phyloP scores from a whole-genome alignment of 352 stramenopile genomes.

The Phytophthora hibernalis region DNA sequence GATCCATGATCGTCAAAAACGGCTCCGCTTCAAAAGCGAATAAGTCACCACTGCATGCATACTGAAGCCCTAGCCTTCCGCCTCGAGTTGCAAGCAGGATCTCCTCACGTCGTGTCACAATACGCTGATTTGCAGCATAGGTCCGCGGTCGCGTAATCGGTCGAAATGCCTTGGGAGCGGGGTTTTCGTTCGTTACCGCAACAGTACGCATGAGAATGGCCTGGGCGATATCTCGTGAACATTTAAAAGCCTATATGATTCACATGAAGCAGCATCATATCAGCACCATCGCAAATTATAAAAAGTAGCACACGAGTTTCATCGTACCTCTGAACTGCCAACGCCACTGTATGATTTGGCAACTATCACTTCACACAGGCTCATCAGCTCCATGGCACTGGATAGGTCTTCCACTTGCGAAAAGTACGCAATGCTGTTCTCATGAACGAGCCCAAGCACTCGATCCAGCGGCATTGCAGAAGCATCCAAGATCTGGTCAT shows the following conservation, averaged over 20 bases:
- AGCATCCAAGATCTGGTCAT: conserved; percentile 61
- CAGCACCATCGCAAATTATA: not conserved
- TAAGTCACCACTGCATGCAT: conserved; percentile 58
- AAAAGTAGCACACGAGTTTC: not conserved
- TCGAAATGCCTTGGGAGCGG: conserved; percentile 71
- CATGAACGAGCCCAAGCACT: conserved; percentile 71
- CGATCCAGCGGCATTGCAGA: conserved; percentile 65
- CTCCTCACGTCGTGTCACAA: conserved; percentile 52
- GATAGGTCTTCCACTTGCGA: conserved; percentile 76
- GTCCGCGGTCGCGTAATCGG: conserved; percentile 67
- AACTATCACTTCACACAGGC: conserved; percentile 68
- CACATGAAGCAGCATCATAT: not conserved
- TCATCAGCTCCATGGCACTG: conserved; percentile 73
- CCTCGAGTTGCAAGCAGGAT: conserved; percentile 35
- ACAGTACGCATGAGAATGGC: conserved; percentile 73
- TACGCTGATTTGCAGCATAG: conserved; percentile 55
- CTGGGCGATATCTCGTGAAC: conserved; percentile 56
- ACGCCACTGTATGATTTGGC: conserved; percentile 57
- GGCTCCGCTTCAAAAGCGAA: conserved; percentile 77
- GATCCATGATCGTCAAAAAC: conserved; percentile 61
- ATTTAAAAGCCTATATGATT: conserved; percentile 56
- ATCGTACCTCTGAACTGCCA: conserved; percentile 58
- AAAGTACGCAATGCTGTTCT: conserved; percentile 79
- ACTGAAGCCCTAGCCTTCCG: conserved; percentile 29
- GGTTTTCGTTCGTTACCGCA: conserved; percentile 73